A percentile compares a stretch with the other conserved stretches of the same genome.
Evolutionary conservation across 225 moss, liverwort and hornwort genomes (phyloP).

Genomic region (Takakia lepidozioides): DNA sequence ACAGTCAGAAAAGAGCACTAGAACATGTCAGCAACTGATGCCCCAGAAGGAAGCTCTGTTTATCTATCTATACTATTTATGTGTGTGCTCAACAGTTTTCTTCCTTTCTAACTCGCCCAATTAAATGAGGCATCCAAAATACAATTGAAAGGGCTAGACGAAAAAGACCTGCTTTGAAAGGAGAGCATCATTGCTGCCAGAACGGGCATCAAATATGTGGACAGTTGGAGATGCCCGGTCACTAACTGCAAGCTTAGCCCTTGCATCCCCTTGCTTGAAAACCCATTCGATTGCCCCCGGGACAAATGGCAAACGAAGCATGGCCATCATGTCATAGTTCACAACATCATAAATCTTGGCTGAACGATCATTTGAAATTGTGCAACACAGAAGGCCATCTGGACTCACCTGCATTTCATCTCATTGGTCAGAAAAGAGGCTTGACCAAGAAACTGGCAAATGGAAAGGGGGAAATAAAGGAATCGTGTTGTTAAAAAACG

Average conservation of each 20-base stretch:
- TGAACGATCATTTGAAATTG: constrained; percentile 76
- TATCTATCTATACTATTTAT: no score
- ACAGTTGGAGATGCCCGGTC: constrained; percentile 53
- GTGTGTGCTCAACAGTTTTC: no score
- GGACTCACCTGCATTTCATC: constrained; percentile 72
- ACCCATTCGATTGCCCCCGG: constrained; percentile 92
- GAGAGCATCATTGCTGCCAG: constrained; percentile 70
- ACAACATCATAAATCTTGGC: constrained; percentile 96
- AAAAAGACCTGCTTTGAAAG: constrained; percentile 64
- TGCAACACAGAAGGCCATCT: constrained; percentile 96
- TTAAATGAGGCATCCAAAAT: no score
- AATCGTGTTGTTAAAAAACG: no score
- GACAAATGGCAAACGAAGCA: constrained; percentile 67
- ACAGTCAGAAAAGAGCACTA: no score
- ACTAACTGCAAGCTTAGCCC: constrained; percentile 86
- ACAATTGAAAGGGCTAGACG: no score
- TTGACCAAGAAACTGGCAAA: not conserved
- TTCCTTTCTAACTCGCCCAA: no score
- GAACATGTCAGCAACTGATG: no score
- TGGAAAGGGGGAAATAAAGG: no score
- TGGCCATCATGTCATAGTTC: constrained; percentile 99
- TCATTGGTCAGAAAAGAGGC: not conserved
- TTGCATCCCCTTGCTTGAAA: constrained; percentile 91
- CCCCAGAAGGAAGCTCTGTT: no score
- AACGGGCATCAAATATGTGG: constrained; percentile 86